These are phyloP conservation scores for Hyaloscypha variabilis DNA, from an alignment of 495 filamentous ascomycete genomes.

Conservation along the genomic window DNA sequence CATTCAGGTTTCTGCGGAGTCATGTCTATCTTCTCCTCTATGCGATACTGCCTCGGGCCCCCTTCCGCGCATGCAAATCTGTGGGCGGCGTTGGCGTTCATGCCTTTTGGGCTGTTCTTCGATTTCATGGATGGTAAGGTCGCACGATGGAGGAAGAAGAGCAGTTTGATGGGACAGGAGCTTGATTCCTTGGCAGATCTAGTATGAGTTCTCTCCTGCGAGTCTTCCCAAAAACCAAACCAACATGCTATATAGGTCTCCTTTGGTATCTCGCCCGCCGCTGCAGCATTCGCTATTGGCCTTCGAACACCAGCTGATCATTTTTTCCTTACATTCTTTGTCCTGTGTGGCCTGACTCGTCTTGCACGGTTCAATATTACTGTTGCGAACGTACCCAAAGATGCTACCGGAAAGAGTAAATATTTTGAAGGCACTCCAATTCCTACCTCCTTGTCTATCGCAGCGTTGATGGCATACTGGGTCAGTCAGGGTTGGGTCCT, in stretches of 20 bases:
- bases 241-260: constrained; percentile 65
- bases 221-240: neutral
- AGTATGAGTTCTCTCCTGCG: constrained; percentile 51
- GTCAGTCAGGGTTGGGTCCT: constrained; percentile 77
- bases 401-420: constrained; percentile 82
- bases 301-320: constrained; percentile 87
- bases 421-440: constrained; percentile 98
- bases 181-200: constrained; percentile 96
- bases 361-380: constrained; percentile 98
- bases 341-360: constrained; percentile 92
- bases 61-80: constrained; percentile 65
- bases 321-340: constrained; percentile 82
- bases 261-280: constrained; percentile 90
- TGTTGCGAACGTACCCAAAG: constrained; percentile 83
- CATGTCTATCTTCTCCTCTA: constrained; percentile 93
- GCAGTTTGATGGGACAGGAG: constrained; percentile 96
- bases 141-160: constrained; percentile 93
- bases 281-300: constrained; percentile 85
- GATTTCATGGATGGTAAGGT: constrained; percentile 98
- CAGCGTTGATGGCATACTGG: constrained; percentile 88
- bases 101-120: constrained; percentile 95
- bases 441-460: constrained; percentile 82
- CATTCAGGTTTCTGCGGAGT: constrained; percentile 73
- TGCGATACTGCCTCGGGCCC: constrained; percentile 88
- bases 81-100: constrained; percentile 81